Evolutionary conservation across 352 stramenopile genomes (phyloP), one percentile per base, ranked within the genome.

Genomic region (Phytopythium helicoides): DNA sequence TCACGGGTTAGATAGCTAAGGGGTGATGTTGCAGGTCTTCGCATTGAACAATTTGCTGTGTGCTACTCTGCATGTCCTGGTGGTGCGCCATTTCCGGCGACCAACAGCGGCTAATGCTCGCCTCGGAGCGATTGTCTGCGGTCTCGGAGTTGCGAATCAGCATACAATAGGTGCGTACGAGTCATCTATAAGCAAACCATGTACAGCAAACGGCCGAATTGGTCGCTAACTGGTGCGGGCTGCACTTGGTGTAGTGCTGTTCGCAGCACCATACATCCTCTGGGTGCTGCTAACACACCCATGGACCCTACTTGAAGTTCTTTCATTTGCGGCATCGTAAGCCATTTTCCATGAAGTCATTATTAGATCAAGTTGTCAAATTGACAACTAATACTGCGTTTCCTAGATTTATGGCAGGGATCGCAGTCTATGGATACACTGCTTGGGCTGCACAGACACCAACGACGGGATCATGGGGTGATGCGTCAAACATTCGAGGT

Each of bases 1-100:
- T 37, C 16, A 19, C 12, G 6, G 10, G 36, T 19, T n/a, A 42
- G 22, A 4, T 34, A 8, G 9, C 9, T 52, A 26, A 4, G 22
- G 15, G 36, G 21, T 14, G n/a, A 18, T 54, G 28, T n/a, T 21
- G 15, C 76, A 97, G 78, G 94, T 98, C 18, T 98, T 98, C 73
- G 87, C 92, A 28, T 66, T 98, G 1, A 98, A 98, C 59, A 98
- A 97, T 39, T 52, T 97, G 0, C 76, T 98, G 7, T 60, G 81
- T 11, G 78, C 86, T 3, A 5, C 79, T 19, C 71, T 98, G 12
- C 89, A 81, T 50, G 56, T 93, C 11, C 53, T 68, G 4, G 47
- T 94, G 15, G 39, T 76, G 3, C 77, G 66, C 19, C 58, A 72
- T 22, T 71, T 60, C 25, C 33, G 55, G n/a, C 38, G 54, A 0